Evolutionary conservation across 2,329 filamentous ascomycete genomes (phyloP).

Genomic region (Acrodontium crateriforme): DNA sequence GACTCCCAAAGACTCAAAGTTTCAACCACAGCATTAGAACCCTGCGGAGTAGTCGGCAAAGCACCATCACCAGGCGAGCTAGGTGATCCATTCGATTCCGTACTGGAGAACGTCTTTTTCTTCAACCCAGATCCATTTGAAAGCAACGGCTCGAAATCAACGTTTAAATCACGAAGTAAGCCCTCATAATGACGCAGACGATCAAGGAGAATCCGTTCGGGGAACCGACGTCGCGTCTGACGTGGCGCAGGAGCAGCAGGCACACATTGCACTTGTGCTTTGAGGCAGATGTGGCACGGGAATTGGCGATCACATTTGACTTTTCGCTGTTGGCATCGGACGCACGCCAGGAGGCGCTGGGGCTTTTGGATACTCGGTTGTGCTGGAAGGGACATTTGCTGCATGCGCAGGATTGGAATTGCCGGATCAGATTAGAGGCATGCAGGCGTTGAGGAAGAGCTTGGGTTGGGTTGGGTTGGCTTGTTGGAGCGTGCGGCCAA

Average conservation of each 20-base stretch:
- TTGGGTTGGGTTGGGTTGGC: too few relatives aligned
- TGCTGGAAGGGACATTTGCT: too few relatives aligned
- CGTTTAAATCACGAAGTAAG: constrained; percentile 50
- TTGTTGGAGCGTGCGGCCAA: too few relatives aligned
- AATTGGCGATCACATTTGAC: constrained; percentile 55
- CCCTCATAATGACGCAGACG: constrained; percentile 56
- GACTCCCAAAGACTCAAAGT: too few relatives aligned
- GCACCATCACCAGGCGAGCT: constrained; percentile 14
- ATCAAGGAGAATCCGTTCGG: constrained; percentile 56
- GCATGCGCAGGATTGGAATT: too few relatives aligned
- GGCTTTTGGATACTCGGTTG: too few relatives aligned
- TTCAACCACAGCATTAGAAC: too few relatives aligned
- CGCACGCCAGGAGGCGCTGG: constrained; percentile 43
- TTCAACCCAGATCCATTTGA: constrained; percentile 4
- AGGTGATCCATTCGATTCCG: constrained; percentile 4
- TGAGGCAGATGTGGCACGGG: constrained; percentile 56
- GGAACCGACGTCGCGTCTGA: constrained; percentile 47
- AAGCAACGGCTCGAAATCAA: constrained; percentile 55
- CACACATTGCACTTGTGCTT: constrained; percentile 44
- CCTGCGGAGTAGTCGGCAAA: constrained; percentile 1
- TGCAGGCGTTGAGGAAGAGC: too few relatives aligned
- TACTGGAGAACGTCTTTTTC: constrained; percentile 8
- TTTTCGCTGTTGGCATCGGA: constrained; percentile 64
- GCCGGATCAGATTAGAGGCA: too few relatives aligned
- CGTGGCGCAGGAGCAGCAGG: constrained; percentile 31